These are phyloP conservation scores for Parvularia atlantis DNA, from an alignment of 78 protist genomes.

Conservation along the genomic window DNA sequence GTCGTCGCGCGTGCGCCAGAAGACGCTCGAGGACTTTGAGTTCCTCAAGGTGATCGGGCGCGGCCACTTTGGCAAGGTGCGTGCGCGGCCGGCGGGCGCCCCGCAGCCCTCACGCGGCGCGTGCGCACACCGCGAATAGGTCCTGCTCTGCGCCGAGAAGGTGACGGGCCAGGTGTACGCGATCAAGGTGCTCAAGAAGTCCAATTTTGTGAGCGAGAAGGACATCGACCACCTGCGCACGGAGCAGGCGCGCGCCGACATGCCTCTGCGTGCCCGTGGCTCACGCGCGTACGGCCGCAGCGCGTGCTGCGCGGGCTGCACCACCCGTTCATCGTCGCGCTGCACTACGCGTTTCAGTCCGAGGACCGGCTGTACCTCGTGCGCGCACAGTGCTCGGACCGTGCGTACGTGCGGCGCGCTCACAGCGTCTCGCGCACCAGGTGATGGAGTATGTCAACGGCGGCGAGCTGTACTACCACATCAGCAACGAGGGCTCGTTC, in stretches of 20 bases:
- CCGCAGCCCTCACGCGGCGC: no score
- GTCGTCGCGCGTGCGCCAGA: no score
- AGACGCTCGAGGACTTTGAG: slow-evolving; percentile 22
- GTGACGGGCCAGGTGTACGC: background rate
- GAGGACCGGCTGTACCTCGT: slow-evolving; percentile 18
- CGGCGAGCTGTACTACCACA: slow-evolving; percentile 80
- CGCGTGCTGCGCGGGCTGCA: background rate
- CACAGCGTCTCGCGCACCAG: background rate
- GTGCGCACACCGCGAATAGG: no score
- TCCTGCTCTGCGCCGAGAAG: slow-evolving; percentile 2
- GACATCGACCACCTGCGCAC: slow-evolving; percentile 10
- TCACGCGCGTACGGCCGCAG: background rate
- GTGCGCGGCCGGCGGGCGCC: slow-evolving; percentile 26
- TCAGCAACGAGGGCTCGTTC: slow-evolving; percentile 59
- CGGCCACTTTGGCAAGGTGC: slow-evolving; percentile 57
- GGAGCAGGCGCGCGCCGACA: slow-evolving; percentile 5
- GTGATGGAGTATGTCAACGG: slow-evolving; percentile 50
- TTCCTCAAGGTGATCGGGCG: slow-evolving; percentile 47
- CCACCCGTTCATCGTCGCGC: slow-evolving; percentile 63
- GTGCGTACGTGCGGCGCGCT: background rate
- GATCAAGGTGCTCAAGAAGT: slow-evolving; percentile 30
- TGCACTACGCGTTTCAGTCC: slow-evolving; percentile 55
- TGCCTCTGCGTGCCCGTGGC: background rate
- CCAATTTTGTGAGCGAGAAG: slow-evolving; percentile 1
- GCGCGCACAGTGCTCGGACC: background rate